Conservation (phyloP, 2,329 filamentous ascomycete genomes). For the Coccinonectria pachysandricola region DNA sequence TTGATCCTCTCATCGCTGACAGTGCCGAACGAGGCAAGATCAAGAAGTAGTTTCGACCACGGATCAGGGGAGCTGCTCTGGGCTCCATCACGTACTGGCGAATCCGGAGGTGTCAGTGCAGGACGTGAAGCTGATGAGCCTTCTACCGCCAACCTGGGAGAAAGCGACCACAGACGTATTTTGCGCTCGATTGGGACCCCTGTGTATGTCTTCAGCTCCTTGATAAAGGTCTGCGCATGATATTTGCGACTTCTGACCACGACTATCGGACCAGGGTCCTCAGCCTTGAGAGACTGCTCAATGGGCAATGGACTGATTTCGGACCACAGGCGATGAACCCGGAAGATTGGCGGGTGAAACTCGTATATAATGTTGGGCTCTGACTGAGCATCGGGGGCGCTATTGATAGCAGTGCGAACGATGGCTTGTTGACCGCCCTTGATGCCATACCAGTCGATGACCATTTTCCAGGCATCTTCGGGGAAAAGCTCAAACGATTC, state of each 20-base stretch:
- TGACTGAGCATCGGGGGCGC: constrained; percentile 45
- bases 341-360: constrained; percentile 74
- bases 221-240: constrained; percentile 65
- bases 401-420: constrained; percentile 67
- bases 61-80: constrained; percentile 17
- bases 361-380: constrained; percentile 68
- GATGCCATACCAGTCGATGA: constrained; percentile 75
- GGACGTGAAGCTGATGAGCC: constrained; percentile 23
- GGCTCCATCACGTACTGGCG: constrained; percentile 21
- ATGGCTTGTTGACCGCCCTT: constrained; percentile 61
- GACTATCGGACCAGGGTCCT: constrained; percentile 49
- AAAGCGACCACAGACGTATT: constrained; percentile 65
- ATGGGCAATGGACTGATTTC: constrained; percentile 45
- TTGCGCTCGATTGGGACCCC: constrained; percentile 61
- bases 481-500: constrained; percentile 72
- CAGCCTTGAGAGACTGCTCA: constrained; percentile 50
- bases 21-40: constrained; percentile 43
- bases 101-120: constrained; percentile 32
- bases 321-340: constrained; percentile 67
- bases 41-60: constrained; percentile 34
- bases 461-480: constrained; percentile 67
- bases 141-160: constrained; percentile 29
- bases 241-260: constrained; percentile 63
- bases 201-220: constrained; percentile 57
- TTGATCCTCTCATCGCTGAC: constrained; percentile 17